Conservation (phyloP, 2,329 filamentous ascomycete species). For the Colletotrichum zoysiae region DNA sequence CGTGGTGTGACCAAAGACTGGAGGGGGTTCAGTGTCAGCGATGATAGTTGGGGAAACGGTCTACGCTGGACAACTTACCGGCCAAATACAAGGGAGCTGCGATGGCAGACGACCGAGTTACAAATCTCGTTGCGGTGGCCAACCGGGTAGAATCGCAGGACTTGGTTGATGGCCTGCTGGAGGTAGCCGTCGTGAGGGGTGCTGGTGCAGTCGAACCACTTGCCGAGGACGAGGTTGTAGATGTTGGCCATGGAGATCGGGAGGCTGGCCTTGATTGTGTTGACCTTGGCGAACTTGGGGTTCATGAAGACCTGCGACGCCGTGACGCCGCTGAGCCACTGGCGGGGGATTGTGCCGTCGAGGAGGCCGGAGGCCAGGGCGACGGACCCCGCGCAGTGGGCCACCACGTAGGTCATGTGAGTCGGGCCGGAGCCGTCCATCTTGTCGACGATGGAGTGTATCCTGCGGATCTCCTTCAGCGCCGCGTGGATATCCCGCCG, state of each 20-base stretch:
- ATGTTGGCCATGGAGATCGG: slow-evolving; percentile 63
- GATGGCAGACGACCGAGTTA: slow-evolving; percentile 71
- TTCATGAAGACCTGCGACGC: slow-evolving; percentile 75
- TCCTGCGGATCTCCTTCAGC: slow-evolving; percentile 63
- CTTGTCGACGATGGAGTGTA: slow-evolving; percentile 44
- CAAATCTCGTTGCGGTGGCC: slow-evolving; percentile 66
- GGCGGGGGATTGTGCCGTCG: slow-evolving; percentile 68
- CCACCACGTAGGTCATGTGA: slow-evolving; percentile 65
- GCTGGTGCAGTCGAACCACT: slow-evolving; percentile 68
- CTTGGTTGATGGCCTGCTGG: slow-evolving; percentile 66
- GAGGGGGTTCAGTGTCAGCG: neutral
- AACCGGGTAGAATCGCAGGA: slow-evolving; percentile 69
- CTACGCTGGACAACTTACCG: slow-evolving; percentile 52
- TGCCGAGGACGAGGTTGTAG: slow-evolving; percentile 62
- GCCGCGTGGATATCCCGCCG: slow-evolving; percentile 70
- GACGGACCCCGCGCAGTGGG: slow-evolving; percentile 75
- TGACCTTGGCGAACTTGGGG: slow-evolving; percentile 67
- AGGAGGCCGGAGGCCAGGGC: slow-evolving; percentile 69
- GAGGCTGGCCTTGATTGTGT: slow-evolving; percentile 66
- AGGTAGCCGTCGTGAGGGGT: slow-evolving; percentile 59
- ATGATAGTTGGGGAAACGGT: too few species aligned
- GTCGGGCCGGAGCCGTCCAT: slow-evolving; percentile 43
- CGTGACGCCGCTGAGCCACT: slow-evolving; percentile 69
- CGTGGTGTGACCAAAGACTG: slow-evolving; percentile 68
- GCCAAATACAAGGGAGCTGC: slow-evolving; percentile 70